Conservation (phyloP, 495 filamentous ascomycete species). For the Platismatia glauca region DNA sequence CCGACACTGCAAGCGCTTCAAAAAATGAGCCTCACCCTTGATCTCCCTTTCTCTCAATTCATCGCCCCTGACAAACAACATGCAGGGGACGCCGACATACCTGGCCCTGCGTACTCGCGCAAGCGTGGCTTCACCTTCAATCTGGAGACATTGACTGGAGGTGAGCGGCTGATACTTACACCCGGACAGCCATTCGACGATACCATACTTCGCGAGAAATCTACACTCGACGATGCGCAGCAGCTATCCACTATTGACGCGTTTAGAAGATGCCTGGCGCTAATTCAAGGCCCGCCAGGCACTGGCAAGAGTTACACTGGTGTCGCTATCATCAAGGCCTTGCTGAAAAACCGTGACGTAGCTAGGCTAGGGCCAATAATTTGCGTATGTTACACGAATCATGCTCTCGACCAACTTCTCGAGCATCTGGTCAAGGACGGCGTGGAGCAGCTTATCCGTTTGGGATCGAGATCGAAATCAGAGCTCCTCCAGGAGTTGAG, state of each 20-base stretch:
- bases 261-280: slow-evolving; percentile 46
- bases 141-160: slow-evolving; percentile 40
- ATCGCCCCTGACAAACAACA: slow-evolving; percentile 37
- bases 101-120: slow-evolving; percentile 46
- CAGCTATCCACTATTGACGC: slow-evolving; percentile 45
- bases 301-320: slow-evolving; percentile 66
- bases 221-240: slow-evolving; percentile 52
- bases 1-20: slow-evolving; percentile 59
- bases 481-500: slow-evolving; percentile 31
- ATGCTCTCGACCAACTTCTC: slow-evolving; percentile 64
- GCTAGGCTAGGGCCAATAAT: slow-evolving; percentile 55
- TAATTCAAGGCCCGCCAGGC: slow-evolving; percentile 77
- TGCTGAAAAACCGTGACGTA: slow-evolving; percentile 47
- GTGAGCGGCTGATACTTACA: slow-evolving; percentile 28
- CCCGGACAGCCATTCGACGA: slow-evolving; percentile 35
- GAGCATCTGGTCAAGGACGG: slow-evolving; percentile 51
- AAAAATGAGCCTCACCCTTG: slow-evolving; percentile 38
- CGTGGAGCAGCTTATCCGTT: slow-evolving; percentile 55
- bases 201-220: slow-evolving; percentile 31
- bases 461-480: slow-evolving; percentile 59
- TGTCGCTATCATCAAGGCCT: slow-evolving; percentile 49
- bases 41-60: slow-evolving; percentile 53
- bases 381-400: slow-evolving; percentile 61
- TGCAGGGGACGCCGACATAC: slow-evolving; percentile 24
- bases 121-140: slow-evolving; percentile 45